A percentile compares a stretch with the other conserved stretches of the same genome.
phyloP scores from a whole-genome alignment of 306 rosid genomes.

The Crotalaria pallida region DNA sequence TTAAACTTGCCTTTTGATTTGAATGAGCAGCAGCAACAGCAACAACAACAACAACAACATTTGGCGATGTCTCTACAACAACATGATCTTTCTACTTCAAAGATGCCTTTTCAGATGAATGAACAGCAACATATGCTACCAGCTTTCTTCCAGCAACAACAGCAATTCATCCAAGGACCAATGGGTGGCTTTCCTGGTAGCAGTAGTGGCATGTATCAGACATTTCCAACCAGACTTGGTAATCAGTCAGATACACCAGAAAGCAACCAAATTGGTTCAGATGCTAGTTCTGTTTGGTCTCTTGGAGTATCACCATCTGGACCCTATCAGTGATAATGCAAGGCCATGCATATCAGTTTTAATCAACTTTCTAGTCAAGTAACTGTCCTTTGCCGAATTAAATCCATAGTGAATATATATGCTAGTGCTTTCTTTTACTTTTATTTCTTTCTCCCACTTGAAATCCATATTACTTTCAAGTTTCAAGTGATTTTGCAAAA shows the following conservation, averaged over 20 bases:
- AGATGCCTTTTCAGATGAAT: conserved; percentile 33
- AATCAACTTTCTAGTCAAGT: neutral
- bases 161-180: conserved; percentile 29
- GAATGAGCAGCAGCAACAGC: conserved; percentile 23
- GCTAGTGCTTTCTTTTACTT: neutral
- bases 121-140: conserved; percentile 31
- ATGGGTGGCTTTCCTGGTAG: conserved; percentile 22
- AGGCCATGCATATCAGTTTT: neutral
- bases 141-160: conserved; percentile 36
- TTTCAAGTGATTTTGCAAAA: too few relatives aligned
- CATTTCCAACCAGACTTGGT: conserved; percentile 21
- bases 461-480: neutral
- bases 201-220: conserved; percentile 19
- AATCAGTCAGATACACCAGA: conserved; percentile 32
- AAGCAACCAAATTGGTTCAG: conserved; percentile 33
- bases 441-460: neutral
- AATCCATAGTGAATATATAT: neutral
- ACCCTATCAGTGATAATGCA: neutral
- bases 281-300: conserved; percentile 31
- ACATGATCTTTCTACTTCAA: conserved; percentile 20
- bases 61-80: conserved; percentile 26
- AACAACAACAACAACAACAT: conserved; percentile 6
- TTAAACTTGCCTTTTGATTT: conserved; percentile 8
- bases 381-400: neutral
- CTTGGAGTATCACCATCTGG: conserved; percentile 16